These are phyloP conservation scores for Kuraishia ogatae DNA, from an alignment of 805 yeast species.

Conservation along the genomic window DNA sequence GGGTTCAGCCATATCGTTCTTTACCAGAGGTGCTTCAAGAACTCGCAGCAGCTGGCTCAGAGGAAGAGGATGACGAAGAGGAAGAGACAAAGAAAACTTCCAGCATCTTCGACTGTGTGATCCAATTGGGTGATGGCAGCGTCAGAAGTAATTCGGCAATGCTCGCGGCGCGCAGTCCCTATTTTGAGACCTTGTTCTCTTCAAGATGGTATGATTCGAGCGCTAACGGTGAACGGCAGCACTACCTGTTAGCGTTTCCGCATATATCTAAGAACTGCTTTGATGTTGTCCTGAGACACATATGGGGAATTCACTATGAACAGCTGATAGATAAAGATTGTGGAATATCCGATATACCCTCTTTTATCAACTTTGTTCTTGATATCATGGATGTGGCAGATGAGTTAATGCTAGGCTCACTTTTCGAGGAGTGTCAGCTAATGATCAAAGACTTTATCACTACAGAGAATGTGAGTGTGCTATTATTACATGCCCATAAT, in stretches of 20 bases:
- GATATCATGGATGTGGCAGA: conserved; percentile 56
- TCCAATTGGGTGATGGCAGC: conserved; percentile 40
- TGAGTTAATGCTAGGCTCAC: conserved; percentile 48
- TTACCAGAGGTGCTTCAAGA: neutral
- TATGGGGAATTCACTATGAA: conserved; percentile 43
- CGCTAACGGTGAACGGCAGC: conserved; percentile 5
- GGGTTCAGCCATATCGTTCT: neutral
- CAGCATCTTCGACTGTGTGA: conserved; percentile 5
- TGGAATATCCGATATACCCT: conserved; percentile 16
- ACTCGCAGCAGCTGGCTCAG: neutral
- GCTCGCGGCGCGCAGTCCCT: conserved; percentile 48
- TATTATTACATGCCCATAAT: conserved; percentile 46
- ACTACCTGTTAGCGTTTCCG: conserved; percentile 27
- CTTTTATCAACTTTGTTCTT: conserved; percentile 44
- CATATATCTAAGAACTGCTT: conserved; percentile 36
- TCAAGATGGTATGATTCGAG: conserved; percentile 37
- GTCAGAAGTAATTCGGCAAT: conserved; percentile 40
- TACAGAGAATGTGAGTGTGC: conserved; percentile 49
- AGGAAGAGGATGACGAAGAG: neutral
- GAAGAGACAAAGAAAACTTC: neutral
- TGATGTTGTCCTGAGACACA: conserved; percentile 37
- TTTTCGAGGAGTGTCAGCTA: conserved; percentile 55
- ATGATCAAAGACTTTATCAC: conserved; percentile 45
- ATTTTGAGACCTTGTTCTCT: conserved; percentile 52
- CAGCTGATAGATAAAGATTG: conserved; percentile 25